Conservation (phyloP, 768 basidiomycete genomes). For the Trametes meyenii region DNA sequence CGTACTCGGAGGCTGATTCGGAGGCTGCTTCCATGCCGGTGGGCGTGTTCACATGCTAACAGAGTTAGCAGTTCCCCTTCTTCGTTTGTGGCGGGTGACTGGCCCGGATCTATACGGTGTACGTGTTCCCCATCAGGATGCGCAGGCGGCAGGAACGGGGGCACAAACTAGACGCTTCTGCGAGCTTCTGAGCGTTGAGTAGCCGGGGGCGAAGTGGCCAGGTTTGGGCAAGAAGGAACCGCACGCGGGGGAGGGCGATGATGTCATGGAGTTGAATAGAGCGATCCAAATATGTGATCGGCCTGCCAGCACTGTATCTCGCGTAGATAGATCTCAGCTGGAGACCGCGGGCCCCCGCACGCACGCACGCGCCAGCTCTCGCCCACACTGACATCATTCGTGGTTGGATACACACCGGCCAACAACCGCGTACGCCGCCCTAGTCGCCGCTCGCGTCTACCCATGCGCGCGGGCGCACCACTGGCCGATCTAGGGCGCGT, state of each 20-base stretch:
- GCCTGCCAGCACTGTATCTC: constrained; percentile 5
- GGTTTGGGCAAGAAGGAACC: constrained; percentile 14
- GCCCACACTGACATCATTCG: constrained; percentile 19
- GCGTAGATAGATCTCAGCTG: constrained; percentile 15
- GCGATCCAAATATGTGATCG: constrained; percentile 1
- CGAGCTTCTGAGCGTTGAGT: constrained; percentile 13
- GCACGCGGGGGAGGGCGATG: constrained; percentile 10
- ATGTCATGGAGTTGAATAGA: constrained; percentile 21
- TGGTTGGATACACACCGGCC: constrained; percentile 17
- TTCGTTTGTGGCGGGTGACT: neutral
- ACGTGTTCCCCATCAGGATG: neutral
- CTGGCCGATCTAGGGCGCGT: neutral
- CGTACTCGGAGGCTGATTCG: neutral
- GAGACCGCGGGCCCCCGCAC: constrained; percentile 9
- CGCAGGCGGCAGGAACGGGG: constrained; percentile 11
- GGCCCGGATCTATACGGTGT: neutral
- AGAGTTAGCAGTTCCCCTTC: neutral
- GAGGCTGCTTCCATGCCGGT: neutral
- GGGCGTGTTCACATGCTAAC: neutral
- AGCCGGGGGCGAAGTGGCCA: constrained; percentile 6
- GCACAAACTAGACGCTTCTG: constrained; percentile 6
- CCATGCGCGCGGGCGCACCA: neutral
- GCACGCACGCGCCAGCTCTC: neutral
- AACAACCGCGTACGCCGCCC: constrained; percentile 5
- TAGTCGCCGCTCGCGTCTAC: neutral